phyloP scores from a whole-genome alignment of 2,329 filamentous ascomycete species.

The Acrocalymma vagum region DNA sequence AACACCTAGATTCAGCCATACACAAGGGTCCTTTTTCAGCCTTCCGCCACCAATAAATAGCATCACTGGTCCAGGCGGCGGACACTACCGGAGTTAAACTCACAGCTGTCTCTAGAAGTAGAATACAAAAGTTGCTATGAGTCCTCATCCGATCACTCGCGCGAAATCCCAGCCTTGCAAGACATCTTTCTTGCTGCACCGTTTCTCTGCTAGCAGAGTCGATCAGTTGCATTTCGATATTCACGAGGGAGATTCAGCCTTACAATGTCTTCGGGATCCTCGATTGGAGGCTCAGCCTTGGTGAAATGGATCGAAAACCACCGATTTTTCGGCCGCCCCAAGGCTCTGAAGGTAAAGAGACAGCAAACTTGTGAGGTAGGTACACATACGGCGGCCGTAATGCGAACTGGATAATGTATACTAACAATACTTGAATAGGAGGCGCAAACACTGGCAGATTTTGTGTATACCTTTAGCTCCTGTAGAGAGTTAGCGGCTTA shows the following conservation, averaged over 20 bases:
- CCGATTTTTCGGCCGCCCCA: constrained; percentile 15
- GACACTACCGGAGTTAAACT: constrained; percentile 3
- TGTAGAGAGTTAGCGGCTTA: constrained; percentile 11
- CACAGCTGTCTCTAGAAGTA: neutral
- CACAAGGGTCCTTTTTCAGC: constrained; percentile 8
- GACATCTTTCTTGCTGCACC: no score
- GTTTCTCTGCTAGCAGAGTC: no score
- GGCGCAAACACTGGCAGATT: constrained; percentile 2
- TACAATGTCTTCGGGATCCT: neutral
- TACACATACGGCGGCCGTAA: no score
- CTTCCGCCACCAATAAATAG: constrained; percentile 18
- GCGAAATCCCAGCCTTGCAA: no score
- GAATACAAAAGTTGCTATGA: no score
- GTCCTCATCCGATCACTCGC: no score
- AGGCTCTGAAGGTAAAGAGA: constrained; percentile 3
- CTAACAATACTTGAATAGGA: constrained; percentile 3
- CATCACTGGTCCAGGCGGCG: constrained; percentile 5
- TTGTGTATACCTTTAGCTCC: neutral
- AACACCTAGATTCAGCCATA: constrained; percentile 3
- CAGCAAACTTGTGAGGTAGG: constrained; percentile 7
- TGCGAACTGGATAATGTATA: neutral
- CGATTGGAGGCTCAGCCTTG: constrained; percentile 2
- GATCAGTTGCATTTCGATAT: neutral
- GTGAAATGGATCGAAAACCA: constrained; percentile 11
- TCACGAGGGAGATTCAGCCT: no score